Conservation (phyloP, 2,329 filamentous ascomycete species). For the Cladophialophora bantiana region DNA sequence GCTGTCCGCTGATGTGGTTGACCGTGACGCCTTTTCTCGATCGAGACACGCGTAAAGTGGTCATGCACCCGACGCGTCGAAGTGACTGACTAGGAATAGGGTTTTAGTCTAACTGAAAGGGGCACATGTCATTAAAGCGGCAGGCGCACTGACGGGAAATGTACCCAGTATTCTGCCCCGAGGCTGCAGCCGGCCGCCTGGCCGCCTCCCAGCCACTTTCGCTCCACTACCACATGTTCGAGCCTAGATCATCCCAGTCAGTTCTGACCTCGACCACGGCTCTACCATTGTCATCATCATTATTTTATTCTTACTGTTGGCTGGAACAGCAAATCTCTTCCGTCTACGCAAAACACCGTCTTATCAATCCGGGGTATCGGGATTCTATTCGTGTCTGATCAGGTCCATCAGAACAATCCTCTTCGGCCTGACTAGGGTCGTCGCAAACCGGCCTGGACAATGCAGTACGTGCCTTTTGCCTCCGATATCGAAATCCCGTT, state of each 20-base stretch:
- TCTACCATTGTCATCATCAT: not conserved
- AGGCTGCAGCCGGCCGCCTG: not conserved
- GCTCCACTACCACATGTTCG: constrained; percentile 1
- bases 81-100: not conserved
- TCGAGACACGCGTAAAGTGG: constrained; percentile 35
- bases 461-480: constrained; percentile 86
- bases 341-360: not conserved
- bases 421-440: not conserved
- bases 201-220: not conserved
- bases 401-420: not conserved
- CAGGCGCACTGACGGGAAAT: not conserved
- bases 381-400: not conserved
- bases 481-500: constrained; percentile 96
- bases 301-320: not conserved
- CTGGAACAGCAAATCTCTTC: not conserved
- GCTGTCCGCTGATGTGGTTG: not conserved
- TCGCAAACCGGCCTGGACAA: constrained; percentile 34
- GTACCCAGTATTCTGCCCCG: no score
- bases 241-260: not conserved
- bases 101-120: not conserved
- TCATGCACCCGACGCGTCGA: constrained; percentile 22
- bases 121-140: not conserved
- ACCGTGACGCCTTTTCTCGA: not conserved
- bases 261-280: not conserved
- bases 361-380: not conserved